phyloP scores from a whole-genome alignment of 306 rosid genomes.

The Trifolium repens region DNA sequence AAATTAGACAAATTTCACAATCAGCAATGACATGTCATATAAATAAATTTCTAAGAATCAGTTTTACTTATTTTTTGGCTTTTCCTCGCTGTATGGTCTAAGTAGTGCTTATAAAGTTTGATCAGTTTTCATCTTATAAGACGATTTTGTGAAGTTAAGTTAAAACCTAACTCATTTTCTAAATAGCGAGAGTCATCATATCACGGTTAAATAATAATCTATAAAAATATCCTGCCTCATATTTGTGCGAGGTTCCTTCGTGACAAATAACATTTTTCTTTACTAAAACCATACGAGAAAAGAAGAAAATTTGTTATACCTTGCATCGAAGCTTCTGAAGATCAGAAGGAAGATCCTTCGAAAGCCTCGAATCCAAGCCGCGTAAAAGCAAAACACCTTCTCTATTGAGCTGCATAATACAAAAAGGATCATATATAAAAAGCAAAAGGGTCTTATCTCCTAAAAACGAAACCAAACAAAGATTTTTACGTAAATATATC shows the following conservation, averaged over 20 bases:
- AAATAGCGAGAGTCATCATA: too few relatives aligned
- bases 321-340: slow-evolving; percentile 98
- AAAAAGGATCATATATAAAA: slow-evolving; percentile 22
- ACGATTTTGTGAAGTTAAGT: neutral
- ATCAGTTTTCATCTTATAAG: neutral
- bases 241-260: neutral
- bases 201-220: neutral
- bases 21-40: neutral
- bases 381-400: slow-evolving; percentile 94
- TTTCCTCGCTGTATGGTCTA: neutral
- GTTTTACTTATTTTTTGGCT: neutral
- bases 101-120: neutral
- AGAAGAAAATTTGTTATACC: slow-evolving; percentile 48
- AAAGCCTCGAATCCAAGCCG: slow-evolving; percentile 86
- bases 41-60: neutral
- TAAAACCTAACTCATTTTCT: neutral
- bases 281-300: neutral
- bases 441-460: neutral
- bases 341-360: slow-evolving; percentile 96
- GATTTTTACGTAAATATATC: too few relatives aligned
- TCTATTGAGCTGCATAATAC: slow-evolving; percentile 72
- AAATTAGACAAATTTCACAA: slow-evolving; percentile 5
- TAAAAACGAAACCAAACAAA: too few relatives aligned
- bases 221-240: neutral
- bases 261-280: neutral